These are phyloP conservation scores for Simplicillium sp. DNA, from an alignment of 2,329 filamentous ascomycete genomes.

Conservation along the genomic window DNA sequence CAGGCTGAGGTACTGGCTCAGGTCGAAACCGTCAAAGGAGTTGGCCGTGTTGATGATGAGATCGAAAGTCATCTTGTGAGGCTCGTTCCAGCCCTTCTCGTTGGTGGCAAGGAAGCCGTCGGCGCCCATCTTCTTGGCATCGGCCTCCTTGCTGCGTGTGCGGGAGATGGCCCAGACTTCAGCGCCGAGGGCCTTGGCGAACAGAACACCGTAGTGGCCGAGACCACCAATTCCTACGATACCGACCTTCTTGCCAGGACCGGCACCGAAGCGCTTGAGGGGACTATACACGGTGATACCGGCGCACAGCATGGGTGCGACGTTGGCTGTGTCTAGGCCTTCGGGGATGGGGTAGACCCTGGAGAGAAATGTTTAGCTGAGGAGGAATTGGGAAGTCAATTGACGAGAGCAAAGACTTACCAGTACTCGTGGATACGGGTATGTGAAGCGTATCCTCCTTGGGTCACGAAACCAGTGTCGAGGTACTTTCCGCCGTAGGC, in stretches of 20 bases:
- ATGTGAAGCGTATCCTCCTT: constrained; percentile 50
- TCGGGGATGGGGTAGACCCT: constrained; percentile 69
- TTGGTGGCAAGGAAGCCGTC: constrained; percentile 50
- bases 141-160: constrained; percentile 48
- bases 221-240: constrained; percentile 66
- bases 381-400: background rate
- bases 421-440: constrained; percentile 69
- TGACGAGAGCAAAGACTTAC: too few relatives aligned
- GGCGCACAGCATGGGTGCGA: constrained; percentile 77
- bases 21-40: constrained; percentile 57
- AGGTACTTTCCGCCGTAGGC: constrained; percentile 50
- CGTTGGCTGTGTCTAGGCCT: constrained; percentile 48
- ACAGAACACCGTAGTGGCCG: constrained; percentile 62
- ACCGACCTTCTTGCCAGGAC: constrained; percentile 70
- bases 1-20: constrained; percentile 63
- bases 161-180: constrained; percentile 55
- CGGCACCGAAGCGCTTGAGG: constrained; percentile 64
- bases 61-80: constrained; percentile 58
- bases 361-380: background rate
- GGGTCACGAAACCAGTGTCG: constrained; percentile 49
- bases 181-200: constrained; percentile 57
- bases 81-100: constrained; percentile 47
- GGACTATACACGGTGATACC: constrained; percentile 75
- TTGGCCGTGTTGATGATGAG: constrained; percentile 69
- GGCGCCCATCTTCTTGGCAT: constrained; percentile 49